Conservation (phyloP, 257 asterid species). For the Solanum chmielewskii region DNA sequence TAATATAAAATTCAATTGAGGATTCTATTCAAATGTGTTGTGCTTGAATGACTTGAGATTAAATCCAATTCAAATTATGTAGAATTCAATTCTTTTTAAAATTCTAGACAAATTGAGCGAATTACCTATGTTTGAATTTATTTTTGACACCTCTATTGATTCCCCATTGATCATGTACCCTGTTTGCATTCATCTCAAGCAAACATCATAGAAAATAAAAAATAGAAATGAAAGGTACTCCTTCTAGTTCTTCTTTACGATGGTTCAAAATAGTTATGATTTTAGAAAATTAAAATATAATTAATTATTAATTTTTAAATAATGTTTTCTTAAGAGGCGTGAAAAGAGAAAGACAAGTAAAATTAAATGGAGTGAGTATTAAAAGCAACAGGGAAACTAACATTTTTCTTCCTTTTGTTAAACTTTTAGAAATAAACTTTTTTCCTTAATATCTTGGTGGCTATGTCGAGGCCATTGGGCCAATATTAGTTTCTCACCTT, state of each 20-base stretch:
- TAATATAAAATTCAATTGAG: too few species aligned
- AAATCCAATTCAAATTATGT: too few species aligned
- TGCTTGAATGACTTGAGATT: too few species aligned
- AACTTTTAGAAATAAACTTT: not conserved
- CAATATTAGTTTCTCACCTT: not conserved
- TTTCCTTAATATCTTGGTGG: not conserved
- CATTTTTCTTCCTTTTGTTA: not conserved
- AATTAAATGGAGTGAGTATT: not conserved
- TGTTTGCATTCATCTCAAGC: not conserved
- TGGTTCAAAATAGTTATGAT: too few species aligned
- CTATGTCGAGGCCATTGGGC: not conserved
- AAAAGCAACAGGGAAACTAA: not conserved
- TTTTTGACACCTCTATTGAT: not conserved
- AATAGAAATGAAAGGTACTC: not conserved
- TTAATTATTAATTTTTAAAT: too few species aligned
- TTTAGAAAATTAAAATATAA: too few species aligned
- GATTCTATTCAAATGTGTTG: rapidly evolving
- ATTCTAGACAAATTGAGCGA: too few species aligned
- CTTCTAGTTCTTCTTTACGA: too few species aligned
- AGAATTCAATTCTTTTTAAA: too few species aligned
- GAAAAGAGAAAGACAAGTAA: not conserved
- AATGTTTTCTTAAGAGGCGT: not conserved
- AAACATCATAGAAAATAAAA: not conserved
- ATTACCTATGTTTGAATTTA: too few species aligned
- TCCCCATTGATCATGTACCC: not conserved